Evolutionary conservation across 345 rosid species (phyloP).

Genomic region (Murraya koenigii): DNA sequence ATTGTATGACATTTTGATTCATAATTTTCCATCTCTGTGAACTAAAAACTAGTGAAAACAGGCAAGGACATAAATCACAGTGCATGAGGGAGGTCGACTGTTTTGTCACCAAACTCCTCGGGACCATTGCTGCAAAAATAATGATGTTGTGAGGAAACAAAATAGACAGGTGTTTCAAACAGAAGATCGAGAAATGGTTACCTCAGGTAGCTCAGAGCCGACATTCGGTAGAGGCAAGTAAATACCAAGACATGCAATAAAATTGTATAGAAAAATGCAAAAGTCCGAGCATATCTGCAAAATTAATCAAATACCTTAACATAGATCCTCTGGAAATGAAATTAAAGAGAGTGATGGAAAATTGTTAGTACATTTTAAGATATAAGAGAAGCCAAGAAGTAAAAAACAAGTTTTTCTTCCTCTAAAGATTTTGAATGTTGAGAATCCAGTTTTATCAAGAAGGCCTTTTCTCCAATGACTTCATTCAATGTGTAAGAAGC

Average conservation of each 20-base stretch:
- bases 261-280: slow-evolving; percentile 92
- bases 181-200: slow-evolving; percentile 20
- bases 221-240: slow-evolving; percentile 94
- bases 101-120: slow-evolving; percentile 59
- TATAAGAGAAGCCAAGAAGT: neutral
- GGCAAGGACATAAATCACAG: slow-evolving; percentile 28
- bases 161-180: neutral
- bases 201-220: slow-evolving; percentile 89
- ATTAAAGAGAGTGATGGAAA: neutral
- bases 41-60: slow-evolving; percentile 6
- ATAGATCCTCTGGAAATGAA: neutral
- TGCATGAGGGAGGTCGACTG: slow-evolving; percentile 65
- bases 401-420: neutral
- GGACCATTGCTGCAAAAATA: slow-evolving; percentile 60
- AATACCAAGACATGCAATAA: slow-evolving; percentile 86
- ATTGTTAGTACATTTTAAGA: neutral
- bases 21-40: neutral
- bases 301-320: neutral
- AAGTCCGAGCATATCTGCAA: slow-evolving; percentile 85
- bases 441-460: neutral
- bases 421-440: neutral
- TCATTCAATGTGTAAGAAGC: neutral
- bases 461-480: neutral
- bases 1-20: slow-evolving; percentile 12
- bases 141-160: neutral